Evolutionary conservation across 1,284 basidiomycete genomes (phyloP), one percentile per base, ranked within the genome.

Genomic region (Sanghuangporus sanghuang): DNA sequence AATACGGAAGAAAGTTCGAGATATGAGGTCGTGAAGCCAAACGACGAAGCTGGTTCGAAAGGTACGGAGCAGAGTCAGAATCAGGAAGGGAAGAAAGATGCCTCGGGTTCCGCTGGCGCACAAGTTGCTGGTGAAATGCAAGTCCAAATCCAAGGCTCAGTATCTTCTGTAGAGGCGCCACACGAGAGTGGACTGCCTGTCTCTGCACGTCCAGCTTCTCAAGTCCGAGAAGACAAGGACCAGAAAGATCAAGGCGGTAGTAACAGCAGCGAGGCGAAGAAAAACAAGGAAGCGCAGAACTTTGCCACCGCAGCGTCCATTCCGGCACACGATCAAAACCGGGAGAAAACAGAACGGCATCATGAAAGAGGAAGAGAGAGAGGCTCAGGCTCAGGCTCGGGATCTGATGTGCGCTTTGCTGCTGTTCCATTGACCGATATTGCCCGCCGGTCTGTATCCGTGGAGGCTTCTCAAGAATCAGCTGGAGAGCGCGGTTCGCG

Each of bases 351-450:
- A 40, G 23, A 35, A 8, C 49, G 52, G 18, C 14, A 18, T 18
- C 27, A 18, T 27, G 60, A 23, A 35, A 16, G 27, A 27, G 49
- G 23, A 18, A 6, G n/a, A 6, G 59, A 42, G 27, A 23, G 48
- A 18, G 36, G 12, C 21, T 23, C 11, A 6, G 40, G 40, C 2
- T 32, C 27, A 32, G 27, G 27, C 27, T 32, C 27, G 27, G 40
- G 40, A 3, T 11, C 40, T 14, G 23, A 49, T 23, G 23, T 54
- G 36, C 54, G 54, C 23, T 48, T 62, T 42, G 40, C 54, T 12
- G 40, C 54, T 12, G 57, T 58, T 23, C 62, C 62, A 1, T 46
- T 63, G 39, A 63, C 62, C 8, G 56, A 27, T 14, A 63, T 63
- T 35, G 62, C 55, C 1, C 55, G 55, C 1, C 44, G 62, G 7